Evolutionary conservation across 139 green algal species (phyloP).

Genomic region (Picochlorum sp.): DNA sequence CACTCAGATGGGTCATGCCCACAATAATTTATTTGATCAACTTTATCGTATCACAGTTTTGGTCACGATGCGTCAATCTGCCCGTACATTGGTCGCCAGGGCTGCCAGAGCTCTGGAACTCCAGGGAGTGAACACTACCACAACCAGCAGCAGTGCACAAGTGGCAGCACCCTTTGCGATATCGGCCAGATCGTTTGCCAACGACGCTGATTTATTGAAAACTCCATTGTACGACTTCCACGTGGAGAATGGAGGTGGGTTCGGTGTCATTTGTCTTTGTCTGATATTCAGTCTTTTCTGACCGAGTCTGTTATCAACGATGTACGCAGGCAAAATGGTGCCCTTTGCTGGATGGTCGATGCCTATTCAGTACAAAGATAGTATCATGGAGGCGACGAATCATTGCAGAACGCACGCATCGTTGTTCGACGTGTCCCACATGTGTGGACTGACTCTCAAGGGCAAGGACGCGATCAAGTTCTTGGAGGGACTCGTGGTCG

Average conservation of each 20-base stretch:
- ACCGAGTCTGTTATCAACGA: neutral
- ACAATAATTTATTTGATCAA: no score
- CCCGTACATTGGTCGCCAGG: no score
- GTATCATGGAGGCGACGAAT: constrained; percentile 90
- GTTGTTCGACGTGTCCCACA: constrained; percentile 97
- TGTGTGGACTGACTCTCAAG: constrained; percentile 90
- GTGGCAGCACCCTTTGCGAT: neutral
- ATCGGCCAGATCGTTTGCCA: constrained; percentile 41
- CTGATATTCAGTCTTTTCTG: neutral
- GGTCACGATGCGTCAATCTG: no score
- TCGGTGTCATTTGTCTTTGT: neutral
- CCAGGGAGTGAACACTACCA: neutral
- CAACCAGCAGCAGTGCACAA: neutral
- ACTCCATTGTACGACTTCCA: constrained; percentile 90
- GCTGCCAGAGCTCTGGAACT: no score
- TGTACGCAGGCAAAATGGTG: constrained; percentile 86
- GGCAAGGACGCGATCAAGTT: constrained; percentile 91
- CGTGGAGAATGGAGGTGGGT: constrained; percentile 65
- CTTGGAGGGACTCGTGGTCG: constrained; percentile 84
- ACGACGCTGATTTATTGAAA: constrained; percentile 62
- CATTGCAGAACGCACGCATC: constrained; percentile 77
- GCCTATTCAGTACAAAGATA: constrained; percentile 98
- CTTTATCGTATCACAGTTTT: no score
- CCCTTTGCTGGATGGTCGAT: constrained; percentile 95
- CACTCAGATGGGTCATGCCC: no score